phyloP scores from a whole-genome alignment of 2,329 filamentous ascomycete species.

The Fusarium sp. region DNA sequence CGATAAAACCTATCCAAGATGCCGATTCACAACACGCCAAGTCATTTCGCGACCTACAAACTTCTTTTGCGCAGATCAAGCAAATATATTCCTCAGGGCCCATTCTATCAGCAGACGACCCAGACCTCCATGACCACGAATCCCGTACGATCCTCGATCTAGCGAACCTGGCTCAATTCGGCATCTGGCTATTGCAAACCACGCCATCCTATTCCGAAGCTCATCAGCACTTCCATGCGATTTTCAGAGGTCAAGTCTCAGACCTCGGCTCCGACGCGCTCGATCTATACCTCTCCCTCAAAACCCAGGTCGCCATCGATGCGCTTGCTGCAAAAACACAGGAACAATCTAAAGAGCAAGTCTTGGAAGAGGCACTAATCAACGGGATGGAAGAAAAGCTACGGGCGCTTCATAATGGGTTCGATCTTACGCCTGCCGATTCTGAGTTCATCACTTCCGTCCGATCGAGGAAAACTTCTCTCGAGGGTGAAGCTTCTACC shows the following conservation, averaged over 20 bases:
- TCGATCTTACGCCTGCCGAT: constrained; percentile 51
- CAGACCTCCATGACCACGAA: constrained; percentile 50
- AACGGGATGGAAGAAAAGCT: constrained; percentile 65
- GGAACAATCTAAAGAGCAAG: constrained; percentile 62
- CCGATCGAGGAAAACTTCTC: constrained; percentile 49
- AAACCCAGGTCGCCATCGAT: constrained; percentile 64
- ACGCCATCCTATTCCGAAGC: constrained; percentile 56
- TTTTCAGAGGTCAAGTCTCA: constrained; percentile 59
- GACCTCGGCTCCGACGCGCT: constrained; percentile 57
- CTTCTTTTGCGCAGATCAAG: constrained; percentile 50
- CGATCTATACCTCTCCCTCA: constrained; percentile 60
- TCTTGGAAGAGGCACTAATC: constrained; percentile 67
- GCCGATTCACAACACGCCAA: constrained; percentile 50
- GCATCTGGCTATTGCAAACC: constrained; percentile 54
- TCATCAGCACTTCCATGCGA: constrained; percentile 59
- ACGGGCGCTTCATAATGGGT: constrained; percentile 48
- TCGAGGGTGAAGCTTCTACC: constrained; percentile 47
- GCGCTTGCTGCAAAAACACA: constrained; percentile 63
- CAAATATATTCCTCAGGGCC: constrained; percentile 50
- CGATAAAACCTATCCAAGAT: constrained; percentile 50
- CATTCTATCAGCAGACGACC: constrained; percentile 51
- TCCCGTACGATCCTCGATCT: constrained; percentile 56
- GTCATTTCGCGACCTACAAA: constrained; percentile 49
- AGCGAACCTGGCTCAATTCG: constrained; percentile 62
- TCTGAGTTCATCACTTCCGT: constrained; percentile 50